Evolutionary conservation across 148 eudicot species (phyloP).

Genomic region (Fallopia convolvulus): DNA sequence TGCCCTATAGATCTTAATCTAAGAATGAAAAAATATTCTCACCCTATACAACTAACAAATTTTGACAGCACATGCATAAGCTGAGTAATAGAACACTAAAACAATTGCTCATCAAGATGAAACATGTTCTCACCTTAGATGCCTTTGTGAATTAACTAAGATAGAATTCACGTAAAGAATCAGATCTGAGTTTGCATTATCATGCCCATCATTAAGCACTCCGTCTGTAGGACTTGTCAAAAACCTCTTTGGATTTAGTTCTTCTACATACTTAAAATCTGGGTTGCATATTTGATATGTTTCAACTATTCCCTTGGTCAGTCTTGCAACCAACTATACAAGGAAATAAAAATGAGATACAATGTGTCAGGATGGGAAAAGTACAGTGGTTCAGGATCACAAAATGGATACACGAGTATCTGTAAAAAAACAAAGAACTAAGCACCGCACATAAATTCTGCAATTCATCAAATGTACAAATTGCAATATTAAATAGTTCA

Average conservation of each 20-base stretch:
- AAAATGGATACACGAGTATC: not conserved
- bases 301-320: slow-evolving; percentile 86
- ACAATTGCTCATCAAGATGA: too few relatives aligned
- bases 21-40: not conserved
- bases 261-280: slow-evolving; percentile 61
- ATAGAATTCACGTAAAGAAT: slow-evolving; percentile 60
- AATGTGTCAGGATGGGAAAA: not conserved
- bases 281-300: slow-evolving; percentile 85
- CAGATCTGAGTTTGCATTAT: slow-evolving; percentile 89
- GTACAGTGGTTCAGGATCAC: not conserved
- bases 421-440: not conserved
- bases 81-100: too few relatives aligned
- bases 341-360: not conserved
- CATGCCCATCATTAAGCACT: slow-evolving; percentile 80
- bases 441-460: not conserved
- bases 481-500: not conserved
- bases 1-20: not conserved
- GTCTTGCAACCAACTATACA: slow-evolving; percentile 63
- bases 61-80: not conserved
- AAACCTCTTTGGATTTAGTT: slow-evolving; percentile 75
- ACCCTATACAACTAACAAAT: not conserved
- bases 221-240: slow-evolving; percentile 84
- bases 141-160: slow-evolving; percentile 39
- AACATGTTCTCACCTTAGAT: not conserved
- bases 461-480: not conserved